Base-by-base conservation (phyloP, 2,329 filamentous ascomycete genomes). In the Fusarium brachygibbosum region DNA sequence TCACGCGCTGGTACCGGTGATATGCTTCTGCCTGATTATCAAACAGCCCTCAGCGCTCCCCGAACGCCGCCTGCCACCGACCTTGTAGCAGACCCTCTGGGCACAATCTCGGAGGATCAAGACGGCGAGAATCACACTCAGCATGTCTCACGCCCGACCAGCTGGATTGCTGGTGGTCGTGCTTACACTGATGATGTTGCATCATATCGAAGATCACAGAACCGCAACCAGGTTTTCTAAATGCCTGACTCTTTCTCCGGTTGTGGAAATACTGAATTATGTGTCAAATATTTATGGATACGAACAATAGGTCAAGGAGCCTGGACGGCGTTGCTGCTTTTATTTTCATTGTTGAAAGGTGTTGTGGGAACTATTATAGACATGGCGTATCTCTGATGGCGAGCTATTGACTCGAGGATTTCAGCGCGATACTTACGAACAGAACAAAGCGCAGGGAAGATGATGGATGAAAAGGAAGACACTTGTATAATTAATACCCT, bases 1-100 rank as follows among this genome's bases (percentile, higher is more conserved):
- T 83, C 85, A 34, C 83, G 83, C 16, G 84, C 81, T 49, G 83
- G 82, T 42, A 79, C 83, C 9, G 83, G 84, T 23, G 83, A 83
- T 32, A 77, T 81, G 7, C 79, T 79, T 14, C 83, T 93, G 8
- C 91, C 91, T 1, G 88, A 92, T 75, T 94, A 94, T 75, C 80
- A 85, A 58, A 86, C 90, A 4, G 90, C 87, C 1, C 80, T 86
- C 42, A 87, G 84, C 70, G 83, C 83, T 29, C 87, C 88, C 8
- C 76, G 77, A 21, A 84, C 85, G 14, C 83, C 85, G 3, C 81
- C 81, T 2, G 78, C 79, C 21, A 74, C 70, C 6, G 79, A 82
- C 7, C 50, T 67, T 17, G 58, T 63, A 29, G 38, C 62, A 16
- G 76, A 79, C 37, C 69, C 74, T 8, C 57, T 81, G 23, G 63